These are phyloP conservation scores for Styphnolobium japonicum DNA, from an alignment of 306 rosid genomes.

Conservation along the genomic window DNA sequence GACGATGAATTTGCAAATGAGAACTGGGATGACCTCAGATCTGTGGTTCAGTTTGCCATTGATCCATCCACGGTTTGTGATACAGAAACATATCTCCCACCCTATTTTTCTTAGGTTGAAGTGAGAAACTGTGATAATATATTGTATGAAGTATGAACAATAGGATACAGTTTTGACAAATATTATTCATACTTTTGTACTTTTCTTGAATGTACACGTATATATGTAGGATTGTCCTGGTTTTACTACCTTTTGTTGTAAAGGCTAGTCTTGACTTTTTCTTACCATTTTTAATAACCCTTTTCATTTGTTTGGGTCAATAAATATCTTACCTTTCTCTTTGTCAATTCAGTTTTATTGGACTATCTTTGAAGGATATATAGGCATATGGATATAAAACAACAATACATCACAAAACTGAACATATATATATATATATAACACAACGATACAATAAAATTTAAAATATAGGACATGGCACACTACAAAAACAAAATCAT, in stretches of 20 bases:
- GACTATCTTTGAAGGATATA: not conserved
- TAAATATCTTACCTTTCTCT: no score
- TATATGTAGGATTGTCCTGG: not conserved
- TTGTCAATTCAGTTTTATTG: not conserved
- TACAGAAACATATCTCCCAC: conserved; percentile 10
- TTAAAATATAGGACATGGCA: no score
- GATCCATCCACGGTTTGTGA: conserved; percentile 36
- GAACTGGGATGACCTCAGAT: conserved; percentile 58
- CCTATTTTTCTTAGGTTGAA: not conserved
- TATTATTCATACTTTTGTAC: not conserved
- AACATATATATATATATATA: no score
- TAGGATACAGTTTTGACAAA: not conserved
- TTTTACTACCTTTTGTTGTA: not conserved
- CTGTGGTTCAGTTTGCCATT: conserved; percentile 46
- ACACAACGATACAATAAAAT: no score
- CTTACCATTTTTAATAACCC: not conserved
- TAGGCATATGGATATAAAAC: not conserved
- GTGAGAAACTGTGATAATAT: not conserved
- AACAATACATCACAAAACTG: no score
- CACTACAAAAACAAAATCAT: no score
- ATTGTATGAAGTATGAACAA: not conserved
- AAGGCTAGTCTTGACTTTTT: not conserved
- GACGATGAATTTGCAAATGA: conserved; percentile 37
- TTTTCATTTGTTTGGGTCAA: not conserved
- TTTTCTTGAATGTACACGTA: not conserved